Evolutionary conservation across 2,329 filamentous ascomycete species (phyloP).

Genomic region (Hypoxylon sp.): DNA sequence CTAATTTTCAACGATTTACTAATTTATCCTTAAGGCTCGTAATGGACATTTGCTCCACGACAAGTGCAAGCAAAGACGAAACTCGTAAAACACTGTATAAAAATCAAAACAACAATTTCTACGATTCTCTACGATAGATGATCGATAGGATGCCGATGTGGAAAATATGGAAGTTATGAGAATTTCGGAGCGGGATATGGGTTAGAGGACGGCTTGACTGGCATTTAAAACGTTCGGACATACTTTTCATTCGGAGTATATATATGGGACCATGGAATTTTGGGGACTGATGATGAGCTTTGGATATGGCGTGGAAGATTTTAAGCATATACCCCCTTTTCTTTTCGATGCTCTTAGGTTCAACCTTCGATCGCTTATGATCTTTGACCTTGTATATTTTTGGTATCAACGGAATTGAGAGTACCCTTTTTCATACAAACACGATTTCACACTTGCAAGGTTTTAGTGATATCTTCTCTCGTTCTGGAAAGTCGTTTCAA

Average conservation of each 20-base stretch:
- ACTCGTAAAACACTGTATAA: slow-evolving; percentile 53
- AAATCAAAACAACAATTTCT: slow-evolving; percentile 28
- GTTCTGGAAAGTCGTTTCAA: slow-evolving; percentile 6
- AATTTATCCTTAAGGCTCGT: slow-evolving; percentile 70
- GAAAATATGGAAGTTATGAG: slow-evolving; percentile 34
- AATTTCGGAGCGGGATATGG: slow-evolving; percentile 32
- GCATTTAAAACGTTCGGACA: slow-evolving; percentile 43
- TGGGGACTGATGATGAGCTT: slow-evolving; percentile 37
- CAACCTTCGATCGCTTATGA: slow-evolving; percentile 37
- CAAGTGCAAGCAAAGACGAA: slow-evolving; percentile 86
- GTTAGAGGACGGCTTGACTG: slow-evolving; percentile 39
- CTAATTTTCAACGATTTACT: slow-evolving; percentile 26
- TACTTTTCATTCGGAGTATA: slow-evolving; percentile 41
- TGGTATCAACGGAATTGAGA: slow-evolving; percentile 42
- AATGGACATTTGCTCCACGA: slow-evolving; percentile 90
- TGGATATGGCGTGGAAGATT: slow-evolving; percentile 45
- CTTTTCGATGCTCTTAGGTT: slow-evolving; percentile 47
- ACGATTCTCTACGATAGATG: slow-evolving; percentile 39
- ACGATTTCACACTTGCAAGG: slow-evolving; percentile 11
- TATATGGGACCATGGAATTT: slow-evolving; percentile 42
- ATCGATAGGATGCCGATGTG: slow-evolving; percentile 33
- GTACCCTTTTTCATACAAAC: slow-evolving; percentile 22
- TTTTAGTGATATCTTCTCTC: slow-evolving; percentile 7
- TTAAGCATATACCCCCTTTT: slow-evolving; percentile 47
- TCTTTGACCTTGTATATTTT: slow-evolving; percentile 48